Evolutionary conservation across 129 eudicot species (phyloP), one percentile per base, ranked within the genome.

Genomic region (Smallanthus sonchifolius): DNA sequence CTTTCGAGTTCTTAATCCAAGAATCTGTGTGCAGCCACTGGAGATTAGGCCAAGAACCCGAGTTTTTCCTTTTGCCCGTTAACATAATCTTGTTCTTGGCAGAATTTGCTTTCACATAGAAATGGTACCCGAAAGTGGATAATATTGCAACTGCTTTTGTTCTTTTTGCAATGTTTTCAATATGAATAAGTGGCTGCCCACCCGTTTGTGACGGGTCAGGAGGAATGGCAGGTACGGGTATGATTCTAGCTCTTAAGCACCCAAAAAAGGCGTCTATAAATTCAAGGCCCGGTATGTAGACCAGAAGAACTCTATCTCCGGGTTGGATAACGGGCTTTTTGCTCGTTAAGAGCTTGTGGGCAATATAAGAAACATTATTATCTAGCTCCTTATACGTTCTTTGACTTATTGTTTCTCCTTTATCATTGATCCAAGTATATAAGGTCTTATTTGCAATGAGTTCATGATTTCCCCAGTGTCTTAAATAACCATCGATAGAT

Each of bases 21-120:
- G 87, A 84, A 51, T 84, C 83, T 4, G 85, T 84, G 77, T 84
- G 82, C 42, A 84, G 14, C 83, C 87, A 84, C 0, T 85, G 82
- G 49, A 84, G 83, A 30, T 84, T 62, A 11, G 87, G 87, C 87
- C 87, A 84, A 10, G 57, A 74, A 54, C 64, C 74, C 11, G 60
- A 59, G 70, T 30, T 68, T 67, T 73, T 80, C 11, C 67, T 59
- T 84, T 80, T 84, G 1, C 76, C 48, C 2, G 67, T 51, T 64
- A 73, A 47, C 66, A 80, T 72, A 19, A 84, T 76, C 47, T 76
- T 72, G 72, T 84, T 77, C 48, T 76, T 84, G 8, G 80, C 82
- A 1, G 83, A 72, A 72, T 76, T 69, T 39, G 87, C 83, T 38
- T 74, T 77, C 19, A 84, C 87, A 11, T 65, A 76, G 4, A 84